phyloP scores from a whole-genome alignment of 2,329 filamentous ascomycete species.

The Trichocomaceae sp. region DNA sequence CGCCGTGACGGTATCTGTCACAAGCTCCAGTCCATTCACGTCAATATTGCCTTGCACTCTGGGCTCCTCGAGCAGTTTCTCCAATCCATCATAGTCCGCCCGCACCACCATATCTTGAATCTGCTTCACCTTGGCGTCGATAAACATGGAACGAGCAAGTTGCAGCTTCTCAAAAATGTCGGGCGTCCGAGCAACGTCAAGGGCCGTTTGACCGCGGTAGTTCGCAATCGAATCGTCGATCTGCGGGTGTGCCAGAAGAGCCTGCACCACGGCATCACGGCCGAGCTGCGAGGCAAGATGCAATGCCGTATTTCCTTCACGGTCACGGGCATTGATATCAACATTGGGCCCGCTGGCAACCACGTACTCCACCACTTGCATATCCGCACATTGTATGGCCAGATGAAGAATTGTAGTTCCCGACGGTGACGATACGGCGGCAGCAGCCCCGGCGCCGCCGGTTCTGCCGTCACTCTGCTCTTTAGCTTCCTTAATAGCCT shows the following conservation, averaged over 20 bases:
- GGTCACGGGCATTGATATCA: constrained; percentile 84
- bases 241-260: constrained; percentile 71
- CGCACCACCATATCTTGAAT: constrained; percentile 70
- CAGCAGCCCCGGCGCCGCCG: constrained; percentile 17
- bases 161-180: constrained; percentile 96
- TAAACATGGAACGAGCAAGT: constrained; percentile 79
- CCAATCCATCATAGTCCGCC: constrained; percentile 69
- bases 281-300: constrained; percentile 82
- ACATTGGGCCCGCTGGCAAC: constrained; percentile 65
- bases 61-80: constrained; percentile 74
- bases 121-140: constrained; percentile 76
- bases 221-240: constrained; percentile 89
- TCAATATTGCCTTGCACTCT: constrained; percentile 81
- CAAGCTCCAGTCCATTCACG: constrained; percentile 85
- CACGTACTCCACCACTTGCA: constrained; percentile 90
- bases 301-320: constrained; percentile 88
- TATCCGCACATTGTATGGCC: constrained; percentile 90
- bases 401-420: constrained; percentile 82
- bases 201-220: constrained; percentile 71
- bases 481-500: constrained; percentile 60
- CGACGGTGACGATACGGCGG: constrained; percentile 35
- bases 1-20: constrained; percentile 68
- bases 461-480: constrained; percentile 39
- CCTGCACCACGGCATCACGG: constrained; percentile 68
- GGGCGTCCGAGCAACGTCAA: constrained; percentile 83